These are phyloP conservation scores for Penicillium sp. DNA, from an alignment of 2,329 filamentous ascomycete species.

Conservation along the genomic window DNA sequence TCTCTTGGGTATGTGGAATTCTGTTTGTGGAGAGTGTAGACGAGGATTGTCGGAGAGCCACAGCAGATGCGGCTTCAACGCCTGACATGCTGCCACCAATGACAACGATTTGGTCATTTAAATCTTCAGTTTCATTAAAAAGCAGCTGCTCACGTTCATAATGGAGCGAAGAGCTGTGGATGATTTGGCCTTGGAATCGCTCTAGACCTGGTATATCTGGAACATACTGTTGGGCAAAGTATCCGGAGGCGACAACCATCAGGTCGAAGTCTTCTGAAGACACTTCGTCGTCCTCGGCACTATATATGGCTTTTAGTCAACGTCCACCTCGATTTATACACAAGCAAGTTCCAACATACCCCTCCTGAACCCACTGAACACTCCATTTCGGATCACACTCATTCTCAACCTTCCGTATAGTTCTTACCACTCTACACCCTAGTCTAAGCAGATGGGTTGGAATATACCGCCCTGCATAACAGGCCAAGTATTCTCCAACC, in stretches of 20 bases:
- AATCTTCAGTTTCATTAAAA: conserved; percentile 5
- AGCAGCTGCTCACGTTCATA: conserved; percentile 41
- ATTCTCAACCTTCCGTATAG: conserved; percentile 18
- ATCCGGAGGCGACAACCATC: conserved; percentile 70
- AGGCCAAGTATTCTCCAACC: conserved; percentile 68
- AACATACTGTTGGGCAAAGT: conserved; percentile 64
- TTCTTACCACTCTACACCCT: conserved; percentile 42
- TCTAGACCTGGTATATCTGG: conserved; percentile 44
- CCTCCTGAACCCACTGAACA: conserved; percentile 34
- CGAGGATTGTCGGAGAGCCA: conserved; percentile 69
- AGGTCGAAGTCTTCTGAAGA: conserved; percentile 58
- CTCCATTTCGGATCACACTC: conserved; percentile 35
- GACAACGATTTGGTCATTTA: conserved; percentile 63
- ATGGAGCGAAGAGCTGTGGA: conserved; percentile 69
- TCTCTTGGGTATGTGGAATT: conserved; percentile 41
- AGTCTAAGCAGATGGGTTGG: conserved; percentile 48
- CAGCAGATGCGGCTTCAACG: conserved; percentile 69
- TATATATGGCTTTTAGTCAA: not conserved
- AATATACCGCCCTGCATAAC: conserved; percentile 61
- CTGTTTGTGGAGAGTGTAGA: conserved; percentile 42
- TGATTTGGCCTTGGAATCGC: conserved; percentile 46
- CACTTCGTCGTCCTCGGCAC: conserved; percentile 3
- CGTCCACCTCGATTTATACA: not conserved
- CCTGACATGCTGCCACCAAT: conserved; percentile 82
- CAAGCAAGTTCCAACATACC: conserved; percentile 10